Base-by-base conservation (phyloP, 140 eudicot species). In the Senecio squalidus region DNA sequence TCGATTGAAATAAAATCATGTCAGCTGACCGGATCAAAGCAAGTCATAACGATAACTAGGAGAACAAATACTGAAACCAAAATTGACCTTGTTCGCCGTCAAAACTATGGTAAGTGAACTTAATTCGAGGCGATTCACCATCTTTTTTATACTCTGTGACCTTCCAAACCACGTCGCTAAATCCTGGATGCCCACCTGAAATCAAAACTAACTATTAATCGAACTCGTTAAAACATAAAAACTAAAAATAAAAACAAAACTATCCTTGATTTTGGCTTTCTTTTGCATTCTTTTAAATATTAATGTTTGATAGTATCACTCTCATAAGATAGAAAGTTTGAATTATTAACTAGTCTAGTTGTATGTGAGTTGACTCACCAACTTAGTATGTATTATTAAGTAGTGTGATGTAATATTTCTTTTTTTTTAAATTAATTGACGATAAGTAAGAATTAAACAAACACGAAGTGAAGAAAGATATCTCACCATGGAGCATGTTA, bases 401-500 rank as follows among this genome's bases (percentile, higher is more conserved):
- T n/a, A n/a, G n/a, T n/a, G n/a, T n/a, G n/a, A n/a, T n/a, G n/a
- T n/a, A n/a, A n/a, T n/a, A n/a, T n/a, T n/a, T n/a, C n/a, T n/a
- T n/a, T n/a, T n/a, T n/a, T n/a, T n/a, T n/a, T n/a, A n/a, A n/a
- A n/a, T n/a, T n/a, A n/a, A n/a, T n/a, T n/a, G n/a, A n/a, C n/a
- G n/a, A n/a, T n/a, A n/a, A n/a, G n/a, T n/a, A 13, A 36, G 2
- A 36, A n/a, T n/a, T n/a, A 11, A 36, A 36, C 43, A 36, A 6
- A 11, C 17, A 50, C 17, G 3, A 57, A 56, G 39, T 24, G 50
- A 4, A 33, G 33, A 44, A 3, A 25, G 26, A 11, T 41, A 27
- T 14, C 34, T 74, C 51, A 92, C 98, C 98, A 67, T 92, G 98
- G 67, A 92, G 95, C 73, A 75, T 92, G 70, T 81, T 91, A 11